These are phyloP conservation scores for Priceomyces fermenticarens DNA, from an alignment of 805 yeast genomes.

Conservation along the genomic window DNA sequence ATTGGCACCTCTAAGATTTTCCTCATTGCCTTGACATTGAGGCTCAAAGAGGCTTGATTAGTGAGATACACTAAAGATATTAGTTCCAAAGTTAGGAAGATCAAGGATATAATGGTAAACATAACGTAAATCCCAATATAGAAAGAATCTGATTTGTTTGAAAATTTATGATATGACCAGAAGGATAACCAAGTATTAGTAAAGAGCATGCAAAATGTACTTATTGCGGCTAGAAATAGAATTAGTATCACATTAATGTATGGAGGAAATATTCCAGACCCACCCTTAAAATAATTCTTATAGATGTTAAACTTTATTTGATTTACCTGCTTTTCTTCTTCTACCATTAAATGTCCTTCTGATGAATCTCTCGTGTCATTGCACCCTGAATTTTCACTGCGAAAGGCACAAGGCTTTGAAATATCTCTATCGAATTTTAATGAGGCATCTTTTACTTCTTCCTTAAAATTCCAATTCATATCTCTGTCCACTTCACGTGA, in stretches of 20 bases:
- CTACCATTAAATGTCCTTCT: slow-evolving; percentile 30
- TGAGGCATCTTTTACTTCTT: slow-evolving; percentile 17
- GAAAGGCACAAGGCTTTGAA: slow-evolving; percentile 6
- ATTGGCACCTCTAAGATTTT: slow-evolving; percentile 41
- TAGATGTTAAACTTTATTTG: slow-evolving; percentile 40
- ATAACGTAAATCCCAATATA: slow-evolving; percentile 35
- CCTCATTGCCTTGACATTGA: slow-evolving; percentile 37
- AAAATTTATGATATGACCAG: slow-evolving; percentile 37
- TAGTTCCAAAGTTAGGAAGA: slow-evolving; percentile 38
- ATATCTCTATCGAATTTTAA: slow-evolving; percentile 30
- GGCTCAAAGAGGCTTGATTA: slow-evolving; percentile 31
- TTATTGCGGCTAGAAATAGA: slow-evolving; percentile 26
- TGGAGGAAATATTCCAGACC: slow-evolving; percentile 35
- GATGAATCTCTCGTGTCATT: slow-evolving; percentile 4
- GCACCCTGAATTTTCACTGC: not conserved
- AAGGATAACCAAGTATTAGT: slow-evolving; percentile 45
- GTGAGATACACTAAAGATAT: slow-evolving; percentile 42
- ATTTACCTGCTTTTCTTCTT: slow-evolving; percentile 37
- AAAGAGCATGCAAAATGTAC: slow-evolving; percentile 40
- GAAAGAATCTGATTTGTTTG: slow-evolving; percentile 22
- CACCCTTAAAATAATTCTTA: slow-evolving; percentile 33
- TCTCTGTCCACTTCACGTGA: too few species aligned
- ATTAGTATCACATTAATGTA: slow-evolving; percentile 33
- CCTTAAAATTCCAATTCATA: slow-evolving; percentile 44
- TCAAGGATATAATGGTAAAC: slow-evolving; percentile 35